Evolutionary conservation across 768 basidiomycete species (phyloP).

Genomic region (Hygrocybe punicea): DNA sequence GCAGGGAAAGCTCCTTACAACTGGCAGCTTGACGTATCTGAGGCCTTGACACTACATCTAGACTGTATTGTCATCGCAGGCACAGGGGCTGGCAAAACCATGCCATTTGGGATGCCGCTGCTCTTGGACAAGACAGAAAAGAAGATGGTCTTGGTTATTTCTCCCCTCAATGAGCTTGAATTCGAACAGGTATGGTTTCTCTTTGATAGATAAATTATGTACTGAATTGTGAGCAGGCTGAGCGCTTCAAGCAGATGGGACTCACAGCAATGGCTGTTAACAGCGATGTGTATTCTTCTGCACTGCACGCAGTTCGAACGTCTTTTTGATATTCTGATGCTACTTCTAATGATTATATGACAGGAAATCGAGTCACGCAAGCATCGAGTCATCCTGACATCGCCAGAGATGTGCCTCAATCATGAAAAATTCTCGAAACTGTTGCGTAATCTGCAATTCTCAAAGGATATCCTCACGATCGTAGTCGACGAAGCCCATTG

Average conservation of each 20-base stretch:
- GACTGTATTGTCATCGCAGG: conserved; percentile 31
- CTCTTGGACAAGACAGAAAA: conserved; percentile 11
- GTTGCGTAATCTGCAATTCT: conserved; percentile 19
- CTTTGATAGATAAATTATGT: background rate
- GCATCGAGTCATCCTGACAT: conserved; percentile 31
- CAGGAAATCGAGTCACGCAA: conserved; percentile 8
- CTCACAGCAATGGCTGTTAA: conserved; percentile 27
- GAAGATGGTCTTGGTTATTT: conserved; percentile 32
- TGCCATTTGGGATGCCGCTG: conserved; percentile 19
- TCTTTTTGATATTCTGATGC: background rate
- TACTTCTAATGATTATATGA: conserved; percentile 17
- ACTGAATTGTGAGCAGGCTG: background rate
- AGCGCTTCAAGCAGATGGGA: conserved; percentile 11
- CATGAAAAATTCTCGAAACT: conserved; percentile 27
- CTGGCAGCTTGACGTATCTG: conserved; percentile 42
- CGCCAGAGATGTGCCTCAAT: conserved; percentile 12
- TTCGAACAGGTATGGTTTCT: conserved; percentile 31
- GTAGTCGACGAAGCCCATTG: conserved; percentile 91
- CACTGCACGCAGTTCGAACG: background rate
- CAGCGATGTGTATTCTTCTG: too few species aligned
- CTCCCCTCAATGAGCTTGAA: conserved; percentile 37
- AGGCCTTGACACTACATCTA: conserved; percentile 30
- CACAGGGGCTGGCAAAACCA: too few species aligned
- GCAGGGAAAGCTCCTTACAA: conserved; percentile 23
- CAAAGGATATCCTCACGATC: conserved; percentile 36